Evolutionary conservation across 106 monocot genomes (phyloP), one percentile per base, ranked within the genome.

Genomic region (Allium fistulosum): DNA sequence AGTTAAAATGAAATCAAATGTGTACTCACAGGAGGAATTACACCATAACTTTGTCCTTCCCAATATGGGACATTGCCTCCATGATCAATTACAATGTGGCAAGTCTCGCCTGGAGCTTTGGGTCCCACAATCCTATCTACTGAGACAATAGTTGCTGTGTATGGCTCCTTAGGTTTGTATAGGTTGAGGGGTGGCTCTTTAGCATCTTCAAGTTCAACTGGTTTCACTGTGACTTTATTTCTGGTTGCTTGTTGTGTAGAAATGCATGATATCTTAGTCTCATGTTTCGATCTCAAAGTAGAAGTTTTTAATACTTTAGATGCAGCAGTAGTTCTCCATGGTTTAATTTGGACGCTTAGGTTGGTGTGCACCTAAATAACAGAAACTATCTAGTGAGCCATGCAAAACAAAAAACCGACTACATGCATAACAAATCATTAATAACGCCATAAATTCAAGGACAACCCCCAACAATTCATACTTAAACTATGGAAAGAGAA

Each of bases 71-170:
- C 88, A 61, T 91, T 95, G 58, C 94, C 94, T 51, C 81, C 92
- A 80, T 99, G 97, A 83, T 99, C 92, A 79, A 99, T 99, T 47
- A 99, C 89, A 81, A 99, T 85, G 76, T 99, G 97, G 72, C 89
- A 99, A 55, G 97, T 99, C 79, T 99, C 97, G 17, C 97, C 97
- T 48, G 97, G 97, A 62, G 97, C 84, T 75, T 89, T 88, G 11
- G 92, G 89, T 18, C 97, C 97, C 74, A 99, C 97, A 78, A 99
- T 11, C 74, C 89, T 92, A 72, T 99, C 97, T 69, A 99, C 97
- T 49, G 92, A 89, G 18, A 92, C 80, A 61, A 99, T 85, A 58
- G 89, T 99, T 76, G 87, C 97, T 51, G 92, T 92, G 57, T 99
- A 99, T 27, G 97, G 89, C 57, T 76, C 79, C 79, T 92, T 99